These are phyloP conservation scores for Cordyceps militaris DNA, from an alignment of 2,329 filamentous ascomycete genomes.

Conservation along the genomic window DNA sequence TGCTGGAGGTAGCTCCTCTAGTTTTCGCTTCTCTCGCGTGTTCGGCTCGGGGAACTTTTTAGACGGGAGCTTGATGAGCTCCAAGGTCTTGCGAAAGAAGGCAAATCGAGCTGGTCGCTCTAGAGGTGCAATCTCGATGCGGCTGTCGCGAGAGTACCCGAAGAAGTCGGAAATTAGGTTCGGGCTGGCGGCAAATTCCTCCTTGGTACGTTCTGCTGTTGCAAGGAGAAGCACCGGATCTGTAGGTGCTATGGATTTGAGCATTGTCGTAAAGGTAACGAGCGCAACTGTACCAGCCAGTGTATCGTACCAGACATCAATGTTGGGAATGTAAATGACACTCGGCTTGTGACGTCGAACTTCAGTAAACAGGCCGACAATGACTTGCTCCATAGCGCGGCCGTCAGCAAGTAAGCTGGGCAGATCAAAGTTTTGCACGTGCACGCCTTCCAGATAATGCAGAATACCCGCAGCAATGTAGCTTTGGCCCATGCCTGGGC, in stretches of 20 bases:
- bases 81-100: constrained; percentile 70
- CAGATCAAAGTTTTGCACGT: constrained; percentile 92
- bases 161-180: constrained; percentile 71
- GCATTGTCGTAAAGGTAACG: constrained; percentile 73
- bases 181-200: constrained; percentile 46
- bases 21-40: constrained; percentile 76
- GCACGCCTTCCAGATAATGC: constrained; percentile 86
- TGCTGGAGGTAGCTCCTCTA: constrained; percentile 70
- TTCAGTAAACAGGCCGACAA: constrained; percentile 86
- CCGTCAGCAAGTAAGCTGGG: constrained; percentile 80
- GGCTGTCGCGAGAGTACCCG: constrained; percentile 74
- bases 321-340: constrained; percentile 87
- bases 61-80: constrained; percentile 72
- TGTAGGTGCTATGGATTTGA: constrained; percentile 77
- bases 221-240: constrained; percentile 85
- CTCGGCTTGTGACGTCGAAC: constrained; percentile 91
- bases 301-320: constrained; percentile 76
- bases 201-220: constrained; percentile 65
- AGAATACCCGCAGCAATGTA: constrained; percentile 81
- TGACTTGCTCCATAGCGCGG: constrained; percentile 74
- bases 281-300: constrained; percentile 59
- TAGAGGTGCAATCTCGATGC: constrained; percentile 63
- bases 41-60: constrained; percentile 80
- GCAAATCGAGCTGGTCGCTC: constrained; percentile 58
- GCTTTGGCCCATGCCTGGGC: constrained; percentile 84